Evolutionary conservation across 768 basidiomycete species (phyloP), one percentile per base, ranked within the genome.

Genomic region (Lactarius psammicola): DNA sequence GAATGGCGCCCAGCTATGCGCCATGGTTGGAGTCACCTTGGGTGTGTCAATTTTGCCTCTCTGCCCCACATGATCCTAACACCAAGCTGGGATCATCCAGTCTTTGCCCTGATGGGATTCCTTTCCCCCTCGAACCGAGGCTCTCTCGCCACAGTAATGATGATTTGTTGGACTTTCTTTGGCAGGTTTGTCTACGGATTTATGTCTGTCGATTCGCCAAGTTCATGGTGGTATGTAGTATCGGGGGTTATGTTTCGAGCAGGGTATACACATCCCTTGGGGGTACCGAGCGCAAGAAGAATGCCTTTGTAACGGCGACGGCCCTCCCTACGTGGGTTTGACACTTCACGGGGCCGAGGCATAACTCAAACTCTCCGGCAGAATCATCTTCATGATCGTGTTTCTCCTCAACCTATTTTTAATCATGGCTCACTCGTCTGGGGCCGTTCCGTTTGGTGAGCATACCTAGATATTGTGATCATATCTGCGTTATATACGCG

Each of bases 121-220:
- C 82, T 98, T 31, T 95, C 93, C 0, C 96, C 96, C 9, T 95
- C 94, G 18, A 98, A 97, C 72, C 89, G 96, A 26, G 96, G 96
- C 30, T 90, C 94, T 3, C 85, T 98, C 11, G 93, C 93, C 1
- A 97, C 95, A 3, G 90, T 95, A 54, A 91, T 97, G 87, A 86
- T 97, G 81, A 84, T 98, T 17, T 93, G 87, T 75, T 98, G 94
- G 93, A 91, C 95, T 3, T 79, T 97, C 70, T 98, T 98, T 72
- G 94, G 94, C 76, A 80, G 88, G 92, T 87, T 70, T 69, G 83
- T 71, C 30, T 62, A 18, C 26, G 18, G 18, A 31, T 57, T 63
- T n/a, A 53, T 5, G 3, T 56, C 55, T n/a, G 56, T 54, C 30
- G 20, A 26, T 23, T 66, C 33, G 70, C 64, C 62, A 49, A 33